These are phyloP conservation scores for Termitomyces sp. DNA, from an alignment of 768 basidiomycete genomes.

Conservation along the genomic window DNA sequence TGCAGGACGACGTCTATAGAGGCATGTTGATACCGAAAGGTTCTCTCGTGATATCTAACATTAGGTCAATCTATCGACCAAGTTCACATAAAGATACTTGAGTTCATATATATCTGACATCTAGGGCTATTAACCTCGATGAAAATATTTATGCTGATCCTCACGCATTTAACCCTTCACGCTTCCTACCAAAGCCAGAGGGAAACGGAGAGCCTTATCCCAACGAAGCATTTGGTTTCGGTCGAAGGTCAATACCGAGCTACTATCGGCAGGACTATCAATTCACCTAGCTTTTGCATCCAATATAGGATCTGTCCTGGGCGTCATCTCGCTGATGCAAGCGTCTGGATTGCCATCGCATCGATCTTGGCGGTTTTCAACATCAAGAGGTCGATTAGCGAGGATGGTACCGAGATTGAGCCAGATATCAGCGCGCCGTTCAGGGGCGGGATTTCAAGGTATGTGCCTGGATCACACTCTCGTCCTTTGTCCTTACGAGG, in stretches of 20 bases:
- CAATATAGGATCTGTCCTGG: conserved; percentile 32
- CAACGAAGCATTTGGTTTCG: conserved; percentile 17
- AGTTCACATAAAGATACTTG: neutral
- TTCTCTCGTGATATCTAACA: conserved; percentile 16
- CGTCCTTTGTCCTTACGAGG: neutral
- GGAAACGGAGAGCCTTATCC: conserved; percentile 10
- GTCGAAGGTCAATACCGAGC: neutral
- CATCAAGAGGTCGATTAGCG: conserved; percentile 27
- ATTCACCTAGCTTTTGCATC: neutral
- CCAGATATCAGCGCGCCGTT: conserved; percentile 23
- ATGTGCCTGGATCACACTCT: neutral
- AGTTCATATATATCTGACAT: neutral
- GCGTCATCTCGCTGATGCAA: conserved; percentile 33
- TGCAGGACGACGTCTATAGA: conserved; percentile 28
- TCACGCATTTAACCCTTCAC: conserved; percentile 32
- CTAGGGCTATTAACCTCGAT: conserved; percentile 35
- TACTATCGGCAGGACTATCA: neutral
- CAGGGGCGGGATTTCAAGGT: conserved; percentile 23
- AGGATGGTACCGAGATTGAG: conserved; percentile 26
- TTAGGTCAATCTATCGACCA: conserved; percentile 7
- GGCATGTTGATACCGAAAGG: conserved; percentile 34
- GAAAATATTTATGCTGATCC: conserved; percentile 32
- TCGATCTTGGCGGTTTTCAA: conserved; percentile 24
- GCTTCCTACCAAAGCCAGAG: conserved; percentile 26
- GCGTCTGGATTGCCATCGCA: conserved; percentile 21